These are phyloP conservation scores for Blepharisma japonicum DNA, from an alignment of 73 alveolate genomes.

Conservation along the genomic window DNA sequence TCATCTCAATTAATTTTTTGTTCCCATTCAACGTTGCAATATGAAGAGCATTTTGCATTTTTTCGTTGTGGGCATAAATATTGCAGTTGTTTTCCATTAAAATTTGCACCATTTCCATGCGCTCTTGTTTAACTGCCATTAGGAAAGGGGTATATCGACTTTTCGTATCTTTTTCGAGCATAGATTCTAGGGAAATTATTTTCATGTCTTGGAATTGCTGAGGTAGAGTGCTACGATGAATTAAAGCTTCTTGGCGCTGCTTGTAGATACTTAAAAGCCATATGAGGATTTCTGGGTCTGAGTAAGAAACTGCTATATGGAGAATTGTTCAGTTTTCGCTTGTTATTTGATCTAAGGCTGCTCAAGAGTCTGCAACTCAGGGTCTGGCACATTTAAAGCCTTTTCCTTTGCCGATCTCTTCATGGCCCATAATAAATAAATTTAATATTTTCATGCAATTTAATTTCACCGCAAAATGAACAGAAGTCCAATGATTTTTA, in stretches of 20 bases:
- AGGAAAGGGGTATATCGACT: slow-evolving; percentile 14
- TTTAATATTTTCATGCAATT: not conserved
- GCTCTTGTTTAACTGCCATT: slow-evolving; percentile 20
- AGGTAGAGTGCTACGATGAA: not conserved
- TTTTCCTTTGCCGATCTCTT: not conserved
- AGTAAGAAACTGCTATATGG: slow-evolving; percentile 15
- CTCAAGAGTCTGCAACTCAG: not conserved
- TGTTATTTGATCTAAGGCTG: slow-evolving; percentile 23
- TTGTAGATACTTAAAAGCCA: not conserved
- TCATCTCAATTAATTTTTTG: not conserved
- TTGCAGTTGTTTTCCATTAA: not conserved
- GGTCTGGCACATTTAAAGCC: not conserved
- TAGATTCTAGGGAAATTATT: not conserved
- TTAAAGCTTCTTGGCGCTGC: not conserved
- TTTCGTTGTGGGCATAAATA: slow-evolving; percentile 20
- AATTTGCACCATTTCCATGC: not conserved
- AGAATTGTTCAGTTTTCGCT: slow-evolving; percentile 16
- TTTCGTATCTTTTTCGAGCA: not conserved
- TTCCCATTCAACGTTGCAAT: slow-evolving; percentile 6
- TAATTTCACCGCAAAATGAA: not conserved
- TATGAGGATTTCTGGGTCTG: not conserved
- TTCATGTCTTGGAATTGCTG: not conserved
- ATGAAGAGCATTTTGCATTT: slow-evolving; percentile 28
- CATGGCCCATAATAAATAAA: not conserved
- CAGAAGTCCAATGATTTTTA: slow-evolving; percentile 14